Percentiles rank a stretch among this genome's conserved stretches.
Conservation (phyloP, 2,329 filamentous ascomycete genomes). For the Xylariaceae sp. region DNA sequence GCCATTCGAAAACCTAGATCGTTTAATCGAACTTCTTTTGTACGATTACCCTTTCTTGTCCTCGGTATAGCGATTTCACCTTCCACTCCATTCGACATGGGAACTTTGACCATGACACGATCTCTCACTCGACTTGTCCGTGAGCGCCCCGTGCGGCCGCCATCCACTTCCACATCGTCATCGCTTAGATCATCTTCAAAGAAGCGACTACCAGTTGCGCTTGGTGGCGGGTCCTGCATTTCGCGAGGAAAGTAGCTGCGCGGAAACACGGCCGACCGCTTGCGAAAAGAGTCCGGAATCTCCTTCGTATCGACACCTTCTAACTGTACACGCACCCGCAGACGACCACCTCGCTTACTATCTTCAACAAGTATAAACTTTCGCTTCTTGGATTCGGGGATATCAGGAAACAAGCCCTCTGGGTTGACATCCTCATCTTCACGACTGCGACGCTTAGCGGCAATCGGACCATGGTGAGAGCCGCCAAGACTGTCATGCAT, state of each 20-base stretch:
- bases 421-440: constrained; percentile 63
- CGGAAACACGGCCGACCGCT: constrained; percentile 87
- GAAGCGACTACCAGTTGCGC: constrained; percentile 75
- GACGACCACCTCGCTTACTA: constrained; percentile 76
- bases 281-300: constrained; percentile 94
- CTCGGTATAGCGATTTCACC: constrained; percentile 77
- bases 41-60: constrained; percentile 71
- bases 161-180: constrained; percentile 64
- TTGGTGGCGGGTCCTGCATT: constrained; percentile 86
- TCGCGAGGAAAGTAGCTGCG: constrained; percentile 91
- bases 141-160: constrained; percentile 48
- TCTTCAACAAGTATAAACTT: constrained; percentile 98
- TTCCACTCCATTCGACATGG: constrained; percentile 72
- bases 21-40: constrained; percentile 88
- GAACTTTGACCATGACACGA: constrained; percentile 63
- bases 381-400: constrained; percentile 88
- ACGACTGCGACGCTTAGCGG: constrained; percentile 39
- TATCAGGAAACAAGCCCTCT: constrained; percentile 81
- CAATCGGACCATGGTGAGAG: constrained; percentile 44
- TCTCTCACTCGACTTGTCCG: constrained; percentile 45
- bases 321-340: constrained; percentile 91
- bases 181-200: constrained; percentile 69
- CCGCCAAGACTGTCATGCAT: constrained; percentile 49
- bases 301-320: constrained; percentile 93
- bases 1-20: constrained; percentile 95